Percentiles rank a stretch among this genome's conserved stretches.
Conservation (phyloP, 192 early-diverging fungal genomes). For the Coemansia sp. region DNA sequence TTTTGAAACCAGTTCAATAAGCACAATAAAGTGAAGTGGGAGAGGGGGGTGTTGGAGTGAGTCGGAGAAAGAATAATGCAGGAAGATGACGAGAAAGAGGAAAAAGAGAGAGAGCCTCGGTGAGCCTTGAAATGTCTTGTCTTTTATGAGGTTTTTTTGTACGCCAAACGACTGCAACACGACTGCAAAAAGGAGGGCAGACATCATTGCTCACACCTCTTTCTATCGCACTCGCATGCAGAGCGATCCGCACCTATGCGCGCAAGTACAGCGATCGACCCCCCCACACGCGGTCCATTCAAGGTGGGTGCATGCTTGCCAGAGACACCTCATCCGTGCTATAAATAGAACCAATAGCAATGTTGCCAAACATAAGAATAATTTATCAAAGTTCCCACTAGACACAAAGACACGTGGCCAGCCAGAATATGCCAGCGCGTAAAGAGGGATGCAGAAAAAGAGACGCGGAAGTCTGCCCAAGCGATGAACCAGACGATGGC, state of each 20-base stretch:
- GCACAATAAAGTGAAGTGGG: not conserved
- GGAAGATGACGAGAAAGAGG: not conserved
- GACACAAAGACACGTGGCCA: constrained; percentile 1
- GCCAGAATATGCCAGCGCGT: not conserved
- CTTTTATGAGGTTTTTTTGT: not conserved
- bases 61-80: not conserved
- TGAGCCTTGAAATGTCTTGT: too few species aligned
- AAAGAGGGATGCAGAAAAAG: not conserved
- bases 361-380: not conserved
- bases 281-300: constrained; percentile 4
- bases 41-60: not conserved
- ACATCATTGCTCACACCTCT: not conserved
- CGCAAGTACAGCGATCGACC: constrained; percentile 1
- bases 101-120: not conserved
- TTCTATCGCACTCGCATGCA: not conserved
- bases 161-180: not conserved
- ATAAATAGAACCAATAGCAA: not conserved
- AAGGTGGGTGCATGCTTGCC: too few species aligned
- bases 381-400: not conserved
- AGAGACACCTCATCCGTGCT: not conserved
- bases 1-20: not conserved
- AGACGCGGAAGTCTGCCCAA: not conserved
- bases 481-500: not conserved
- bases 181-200: not conserved
- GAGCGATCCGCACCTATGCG: not conserved